Conservation (phyloP, 257 asterid species). For the Rehmannia glutinosa region DNA sequence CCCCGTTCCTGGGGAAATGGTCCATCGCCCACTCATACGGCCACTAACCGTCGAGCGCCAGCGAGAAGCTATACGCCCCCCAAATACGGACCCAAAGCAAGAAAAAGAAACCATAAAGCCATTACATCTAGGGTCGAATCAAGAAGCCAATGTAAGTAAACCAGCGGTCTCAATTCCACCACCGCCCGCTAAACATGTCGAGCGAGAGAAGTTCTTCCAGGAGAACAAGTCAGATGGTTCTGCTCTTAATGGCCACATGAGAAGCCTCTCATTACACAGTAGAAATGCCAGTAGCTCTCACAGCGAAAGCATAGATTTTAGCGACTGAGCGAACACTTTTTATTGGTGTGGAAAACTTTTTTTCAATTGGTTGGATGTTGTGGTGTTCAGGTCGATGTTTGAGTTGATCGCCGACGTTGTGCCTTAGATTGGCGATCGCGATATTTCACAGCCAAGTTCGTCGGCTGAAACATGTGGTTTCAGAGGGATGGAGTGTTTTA, state of each 20-base stretch:
- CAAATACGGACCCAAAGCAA: slow-evolving; percentile 32
- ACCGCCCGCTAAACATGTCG: slow-evolving; percentile 89
- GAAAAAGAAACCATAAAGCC: slow-evolving; percentile 33
- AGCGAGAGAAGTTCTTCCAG: slow-evolving; percentile 84
- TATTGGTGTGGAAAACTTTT: not conserved
- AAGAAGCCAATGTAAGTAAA: slow-evolving; percentile 23
- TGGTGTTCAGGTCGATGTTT: slow-evolving; percentile 12
- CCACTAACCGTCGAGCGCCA: slow-evolving; percentile 51
- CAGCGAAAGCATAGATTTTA: slow-evolving; percentile 69
- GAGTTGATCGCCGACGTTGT: no score
- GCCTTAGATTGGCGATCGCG: no score
- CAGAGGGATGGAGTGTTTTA: slow-evolving; percentile 15
- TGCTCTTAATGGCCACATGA: slow-evolving; percentile 47
- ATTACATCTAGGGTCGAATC: slow-evolving; percentile 22
- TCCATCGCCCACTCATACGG: slow-evolving; percentile 72
- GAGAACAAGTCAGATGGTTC: slow-evolving; percentile 61
- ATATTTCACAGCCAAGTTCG: not conserved
- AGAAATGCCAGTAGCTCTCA: slow-evolving; percentile 70
- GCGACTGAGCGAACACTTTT: slow-evolving; percentile 38
- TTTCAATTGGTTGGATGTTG: slow-evolving; percentile 17
- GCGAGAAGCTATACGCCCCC: slow-evolving; percentile 28
- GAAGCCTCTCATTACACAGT: slow-evolving; percentile 80
- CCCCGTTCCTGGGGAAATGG: slow-evolving; percentile 54
- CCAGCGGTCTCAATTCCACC: slow-evolving; percentile 68
- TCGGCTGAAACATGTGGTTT: not conserved